Base-by-base conservation (phyloP, 2,329 filamentous ascomycete genomes). In the Karstenula rhodostoma region DNA sequence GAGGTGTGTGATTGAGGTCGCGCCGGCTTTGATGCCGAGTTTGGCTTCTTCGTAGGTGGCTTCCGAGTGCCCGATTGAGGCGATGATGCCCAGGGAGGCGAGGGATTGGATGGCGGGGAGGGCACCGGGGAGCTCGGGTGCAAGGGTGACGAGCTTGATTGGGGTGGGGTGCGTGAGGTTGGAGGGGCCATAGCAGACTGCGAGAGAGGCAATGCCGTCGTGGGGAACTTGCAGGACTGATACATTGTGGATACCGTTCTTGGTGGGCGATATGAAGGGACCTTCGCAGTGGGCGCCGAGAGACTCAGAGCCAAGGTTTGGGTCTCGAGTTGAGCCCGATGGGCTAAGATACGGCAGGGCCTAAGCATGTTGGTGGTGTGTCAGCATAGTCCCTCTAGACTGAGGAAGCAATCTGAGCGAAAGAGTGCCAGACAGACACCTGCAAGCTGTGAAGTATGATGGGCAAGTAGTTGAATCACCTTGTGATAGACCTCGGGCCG, bases 251-350 rank as follows among this genome's bases (percentile, higher is more conserved):
- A 96, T 90, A 53, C 94, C 94, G 72, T 96, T 96, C 75, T 94
- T 94, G 49, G 87, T 87, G 0, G 90, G 89, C 70, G 83, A 92
- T 57, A 97, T 84, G 79, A 97, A 97, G 0, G 94, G 94, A 0
- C 94, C 94, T 82, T 97, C 94, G 74, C 92, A 91, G 73, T 97
- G 94, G 3, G 93, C 93, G 32, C 94, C 94, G 15, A 97, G 86
- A 0, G 92, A 95, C 79, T 97, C 93, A 50, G 92, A 89, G 48
- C 94, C 94, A 64, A 92, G 86, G 43, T 82, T 77, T 35, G 91
- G 81, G 54, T 84, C 77, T 63, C 91, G 86, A 15, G 77, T 70
- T 59, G 77, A 74, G 17, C 89, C 89, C 0, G 90, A 92, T 0
- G 92, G 92, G 0, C 88, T 91, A 12, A 97, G 86, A 70, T 89